Evolutionary conservation across 2,329 filamentous ascomycete species (phyloP).

Genomic region (Aspergillus sp.): DNA sequence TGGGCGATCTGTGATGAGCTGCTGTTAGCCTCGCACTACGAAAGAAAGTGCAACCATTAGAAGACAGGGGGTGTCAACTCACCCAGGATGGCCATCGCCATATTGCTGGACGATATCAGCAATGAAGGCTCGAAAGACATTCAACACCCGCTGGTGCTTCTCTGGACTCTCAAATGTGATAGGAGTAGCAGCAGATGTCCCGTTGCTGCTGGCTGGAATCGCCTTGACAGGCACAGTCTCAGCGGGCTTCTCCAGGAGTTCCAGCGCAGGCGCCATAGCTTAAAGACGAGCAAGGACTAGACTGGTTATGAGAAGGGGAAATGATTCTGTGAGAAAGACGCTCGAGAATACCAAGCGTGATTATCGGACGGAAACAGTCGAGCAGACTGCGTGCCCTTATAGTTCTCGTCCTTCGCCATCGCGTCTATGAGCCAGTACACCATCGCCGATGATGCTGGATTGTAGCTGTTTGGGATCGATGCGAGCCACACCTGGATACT

Average conservation of each 20-base stretch:
- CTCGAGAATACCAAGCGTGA: not conserved
- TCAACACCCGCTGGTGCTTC: constrained; percentile 50
- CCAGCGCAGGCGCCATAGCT: constrained; percentile 17
- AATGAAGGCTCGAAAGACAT: constrained; percentile 60
- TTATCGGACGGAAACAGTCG: not conserved
- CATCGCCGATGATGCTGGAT: not conserved
- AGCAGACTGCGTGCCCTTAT: constrained; percentile 1
- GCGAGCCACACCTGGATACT: not conserved
- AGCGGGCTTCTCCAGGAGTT: constrained; percentile 14
- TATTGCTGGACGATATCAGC: constrained; percentile 68
- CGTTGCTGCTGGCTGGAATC: constrained; percentile 4
- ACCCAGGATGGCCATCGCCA: constrained; percentile 65
- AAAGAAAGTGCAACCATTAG: not conserved
- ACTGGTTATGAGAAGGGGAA: no score
- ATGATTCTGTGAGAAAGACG: no score
- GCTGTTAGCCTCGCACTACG: not conserved
- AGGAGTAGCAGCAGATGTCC: not conserved
- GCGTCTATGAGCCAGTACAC: no score
- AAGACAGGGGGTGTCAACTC: constrained; percentile 18
- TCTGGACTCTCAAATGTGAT: constrained; percentile 11
- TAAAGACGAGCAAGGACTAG: no score
- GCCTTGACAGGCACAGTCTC: constrained; percentile 8
- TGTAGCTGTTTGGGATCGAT: not conserved
- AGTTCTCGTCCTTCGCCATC: not conserved
- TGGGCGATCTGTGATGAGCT: constrained; percentile 44